Conservation (phyloP, 768 basidiomycete genomes). For the Coprinellus micaceus region DNA sequence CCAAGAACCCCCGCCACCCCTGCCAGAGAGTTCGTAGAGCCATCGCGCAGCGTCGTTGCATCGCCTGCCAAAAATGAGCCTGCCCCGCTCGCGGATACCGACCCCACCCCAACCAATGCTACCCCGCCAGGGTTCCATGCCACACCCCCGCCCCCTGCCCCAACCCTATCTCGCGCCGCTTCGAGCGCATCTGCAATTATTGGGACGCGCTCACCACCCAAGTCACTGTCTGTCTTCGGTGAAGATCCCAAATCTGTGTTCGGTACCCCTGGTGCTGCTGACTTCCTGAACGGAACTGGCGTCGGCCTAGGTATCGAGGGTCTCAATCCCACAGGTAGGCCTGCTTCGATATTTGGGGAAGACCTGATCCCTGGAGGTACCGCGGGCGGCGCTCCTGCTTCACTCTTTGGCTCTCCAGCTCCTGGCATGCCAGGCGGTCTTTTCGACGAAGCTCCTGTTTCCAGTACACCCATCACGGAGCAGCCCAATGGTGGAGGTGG, state of each 20-base stretch:
- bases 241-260: slow-evolving; percentile 20
- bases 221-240: slow-evolving; percentile 20
- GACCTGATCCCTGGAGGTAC: slow-evolving; percentile 19
- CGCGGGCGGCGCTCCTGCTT: slow-evolving; percentile 15
- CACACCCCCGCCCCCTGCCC: not conserved
- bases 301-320: slow-evolving; percentile 17
- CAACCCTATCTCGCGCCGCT: not conserved
- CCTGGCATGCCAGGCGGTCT: slow-evolving; percentile 13
- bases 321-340: slow-evolving; percentile 3
- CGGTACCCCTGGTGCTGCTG: slow-evolving; percentile 18
- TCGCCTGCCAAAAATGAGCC: too few species aligned
- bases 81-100: not conserved
- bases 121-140: not conserved
- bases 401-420: slow-evolving; percentile 10
- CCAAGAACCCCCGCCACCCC: not conserved
- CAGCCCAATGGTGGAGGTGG: not conserved
- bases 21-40: too few species aligned
- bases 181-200: slow-evolving; percentile 8
- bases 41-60: too few species aligned
- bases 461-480: too few species aligned
- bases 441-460: not conserved
- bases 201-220: slow-evolving; percentile 10
- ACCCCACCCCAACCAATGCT: not conserved
- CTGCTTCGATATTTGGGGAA: slow-evolving; percentile 20
- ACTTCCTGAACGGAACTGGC: too few species aligned